Evolutionary conservation across 2,329 filamentous ascomycete genomes (phyloP), one percentile per base, ranked within the genome.

Genomic region (Hypoxylon sp.): DNA sequence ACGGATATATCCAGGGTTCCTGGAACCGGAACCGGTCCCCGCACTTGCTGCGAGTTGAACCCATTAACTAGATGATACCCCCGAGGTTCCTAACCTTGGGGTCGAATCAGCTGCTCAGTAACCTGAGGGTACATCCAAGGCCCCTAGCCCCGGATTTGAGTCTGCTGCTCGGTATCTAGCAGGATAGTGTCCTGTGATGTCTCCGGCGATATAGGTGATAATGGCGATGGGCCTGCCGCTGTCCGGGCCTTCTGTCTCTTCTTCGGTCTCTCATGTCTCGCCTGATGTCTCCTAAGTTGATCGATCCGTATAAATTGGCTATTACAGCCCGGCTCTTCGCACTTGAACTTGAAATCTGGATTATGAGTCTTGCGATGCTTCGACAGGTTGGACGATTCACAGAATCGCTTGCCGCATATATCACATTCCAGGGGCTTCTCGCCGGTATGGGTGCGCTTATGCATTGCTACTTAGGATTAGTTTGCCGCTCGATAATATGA

Each of bases 361-460:
- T 85, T 84, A 71, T 91, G 89, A 6, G 84, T 91, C 68, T 88
- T 87, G 53, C 86, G 84, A 74, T 91, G 89, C 72, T 91, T 91
- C 55, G 88, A 87, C 17, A 91, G 79, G 72, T 91, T 91, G 3
- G 88, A 90, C 0, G 88, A 90, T 75, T 91, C 88, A 65, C 86
- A 84, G 74, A 91, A 91, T 9, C 79, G 79, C 73, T 87, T 89
- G 49, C 82, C 82, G 70, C 89, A 91, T 28, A 85, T 80, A 1
- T 86, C 83, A 68, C 89, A 91, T 48, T 81, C 78, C 0, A 91
- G 78, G 0, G 89, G 89, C 73, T 91, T 91, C 50, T 87, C 84
- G 45, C 89, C 88, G 0, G 89, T 90, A 73, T 92, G 90, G 1
- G 86, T 89, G 41, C 89, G 84, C 72, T 86, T 85, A 72, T 92